Evolutionary conservation across 345 rosid species (phyloP).

Genomic region (Eucalyptus regnans): DNA sequence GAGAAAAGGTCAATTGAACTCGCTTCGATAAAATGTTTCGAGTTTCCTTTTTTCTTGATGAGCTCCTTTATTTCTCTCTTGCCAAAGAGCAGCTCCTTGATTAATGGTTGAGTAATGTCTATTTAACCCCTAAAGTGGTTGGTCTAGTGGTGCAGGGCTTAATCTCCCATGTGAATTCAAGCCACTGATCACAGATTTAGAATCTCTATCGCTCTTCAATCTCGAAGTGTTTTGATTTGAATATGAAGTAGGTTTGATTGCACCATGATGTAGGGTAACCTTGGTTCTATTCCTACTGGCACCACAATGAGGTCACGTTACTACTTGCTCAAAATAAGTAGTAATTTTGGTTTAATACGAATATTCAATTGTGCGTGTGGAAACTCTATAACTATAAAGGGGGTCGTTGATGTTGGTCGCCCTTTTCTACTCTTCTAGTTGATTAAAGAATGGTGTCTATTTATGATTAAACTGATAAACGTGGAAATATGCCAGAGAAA

Average conservation of each 20-base stretch:
- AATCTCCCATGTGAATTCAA: not conserved
- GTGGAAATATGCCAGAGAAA: not conserved
- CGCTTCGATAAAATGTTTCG: not conserved
- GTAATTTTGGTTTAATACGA: not conserved
- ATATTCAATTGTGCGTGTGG: not conserved
- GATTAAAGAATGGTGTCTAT: not conserved
- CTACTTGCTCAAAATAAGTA: not conserved
- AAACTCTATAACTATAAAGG: not conserved
- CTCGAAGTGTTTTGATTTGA: not conserved
- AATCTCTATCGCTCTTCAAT: not conserved
- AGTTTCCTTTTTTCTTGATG: not conserved
- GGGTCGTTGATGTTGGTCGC: not conserved
- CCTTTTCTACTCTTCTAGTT: not conserved
- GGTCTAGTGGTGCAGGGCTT: not conserved
- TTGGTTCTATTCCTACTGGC: not conserved
- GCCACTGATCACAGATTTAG: not conserved
- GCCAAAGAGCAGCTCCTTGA: not conserved
- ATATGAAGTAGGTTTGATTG: not conserved
- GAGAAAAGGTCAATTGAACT: not conserved
- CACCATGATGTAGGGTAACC: not conserved
- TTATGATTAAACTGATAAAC: not conserved
- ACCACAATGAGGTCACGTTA: not conserved
- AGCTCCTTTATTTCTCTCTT: not conserved
- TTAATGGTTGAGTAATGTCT: not conserved
- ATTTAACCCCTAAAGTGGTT: not conserved